Evolutionary conservation across 805 yeast species (phyloP).

Genomic region (Pachysolen tannophilus): DNA sequence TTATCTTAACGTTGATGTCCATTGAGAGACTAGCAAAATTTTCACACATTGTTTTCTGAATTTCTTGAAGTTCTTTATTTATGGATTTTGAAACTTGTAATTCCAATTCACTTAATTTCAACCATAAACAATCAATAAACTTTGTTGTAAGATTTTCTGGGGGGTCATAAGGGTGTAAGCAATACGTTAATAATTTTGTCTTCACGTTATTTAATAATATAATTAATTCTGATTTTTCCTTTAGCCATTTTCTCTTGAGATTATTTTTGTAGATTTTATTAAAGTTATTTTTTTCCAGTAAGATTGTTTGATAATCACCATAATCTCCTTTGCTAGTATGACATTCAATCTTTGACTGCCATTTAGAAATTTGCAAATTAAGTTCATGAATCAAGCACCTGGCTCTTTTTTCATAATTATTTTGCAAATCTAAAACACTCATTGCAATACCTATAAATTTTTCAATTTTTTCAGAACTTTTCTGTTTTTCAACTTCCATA

Average conservation of each 20-base stretch:
- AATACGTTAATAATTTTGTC: conserved; percentile 26
- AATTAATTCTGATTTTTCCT: conserved; percentile 26
- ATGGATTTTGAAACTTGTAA: conserved; percentile 21
- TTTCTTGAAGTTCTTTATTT: conserved; percentile 21
- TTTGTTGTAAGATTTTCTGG: conserved; percentile 20
- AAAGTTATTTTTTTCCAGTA: conserved; percentile 17
- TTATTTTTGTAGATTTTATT: conserved; percentile 18
- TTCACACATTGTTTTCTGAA: conserved; percentile 23
- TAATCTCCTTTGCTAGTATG: too few species aligned
- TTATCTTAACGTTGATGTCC: conserved; percentile 18
- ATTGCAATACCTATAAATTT: conserved; percentile 25
- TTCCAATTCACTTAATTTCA: conserved; percentile 21
- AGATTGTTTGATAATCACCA: conserved; percentile 20
- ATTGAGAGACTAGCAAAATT: conserved; percentile 26
- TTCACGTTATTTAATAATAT: conserved; percentile 26
- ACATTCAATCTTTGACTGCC: conserved; percentile 6
- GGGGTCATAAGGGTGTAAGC: conserved; percentile 25
- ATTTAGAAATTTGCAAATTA: neutral
- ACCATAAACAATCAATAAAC: conserved; percentile 25
- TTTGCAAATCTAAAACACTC: conserved; percentile 21
- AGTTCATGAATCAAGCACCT: conserved; percentile 14
- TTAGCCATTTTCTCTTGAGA: conserved; percentile 27
- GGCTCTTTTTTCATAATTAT: conserved; percentile 24
- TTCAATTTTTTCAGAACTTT: conserved; percentile 17
- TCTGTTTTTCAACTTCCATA: neutral